Percentiles rank a stretch among this genome's conserved stretches.
Evolutionary conservation across 2,329 filamentous ascomycete genomes (phyloP).

Genomic region (Xylaria arbuscula): DNA sequence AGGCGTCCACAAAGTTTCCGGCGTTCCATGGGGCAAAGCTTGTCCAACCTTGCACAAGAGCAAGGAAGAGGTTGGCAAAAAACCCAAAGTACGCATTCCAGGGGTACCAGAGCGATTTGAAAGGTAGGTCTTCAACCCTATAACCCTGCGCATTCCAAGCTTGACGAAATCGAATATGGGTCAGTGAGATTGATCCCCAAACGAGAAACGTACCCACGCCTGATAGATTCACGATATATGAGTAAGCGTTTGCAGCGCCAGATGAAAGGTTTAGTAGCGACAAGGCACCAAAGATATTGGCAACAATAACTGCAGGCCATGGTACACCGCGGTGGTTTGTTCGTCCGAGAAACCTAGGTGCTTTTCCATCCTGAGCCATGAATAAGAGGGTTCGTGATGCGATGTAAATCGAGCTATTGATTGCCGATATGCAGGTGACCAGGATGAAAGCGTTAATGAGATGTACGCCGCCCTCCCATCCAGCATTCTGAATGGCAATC

Average conservation of each 20-base stretch:
- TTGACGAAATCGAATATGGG: constrained; percentile 76
- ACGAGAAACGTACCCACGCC: constrained; percentile 78
- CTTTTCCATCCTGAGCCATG: constrained; percentile 79
- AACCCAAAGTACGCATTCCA: constrained; percentile 70
- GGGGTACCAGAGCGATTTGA: constrained; percentile 65
- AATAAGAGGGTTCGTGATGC: constrained; percentile 78
- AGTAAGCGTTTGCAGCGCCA: constrained; percentile 72
- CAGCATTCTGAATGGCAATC: constrained; percentile 77
- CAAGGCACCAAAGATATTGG: constrained; percentile 76
- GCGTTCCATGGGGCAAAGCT: constrained; percentile 68
- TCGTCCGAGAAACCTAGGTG: constrained; percentile 74
- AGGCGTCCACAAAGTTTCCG: constrained; percentile 71
- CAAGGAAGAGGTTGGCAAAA: constrained; percentile 67
- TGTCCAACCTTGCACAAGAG: constrained; percentile 71
- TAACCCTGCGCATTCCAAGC: constrained; percentile 71
- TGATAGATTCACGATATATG: constrained; percentile 76
- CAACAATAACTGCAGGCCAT: constrained; percentile 71
- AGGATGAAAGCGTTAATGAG: constrained; percentile 83
- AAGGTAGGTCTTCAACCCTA: constrained; percentile 64
- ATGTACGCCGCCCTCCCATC: constrained; percentile 78
- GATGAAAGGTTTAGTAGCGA: constrained; percentile 80
- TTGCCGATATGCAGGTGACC: constrained; percentile 75
- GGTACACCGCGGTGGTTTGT: constrained; percentile 73
- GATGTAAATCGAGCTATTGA: constrained; percentile 83
- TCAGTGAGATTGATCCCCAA: constrained; percentile 76